phyloP scores from a whole-genome alignment of 441 rosid genomes.

The Arabidopsis lyrata region DNA sequence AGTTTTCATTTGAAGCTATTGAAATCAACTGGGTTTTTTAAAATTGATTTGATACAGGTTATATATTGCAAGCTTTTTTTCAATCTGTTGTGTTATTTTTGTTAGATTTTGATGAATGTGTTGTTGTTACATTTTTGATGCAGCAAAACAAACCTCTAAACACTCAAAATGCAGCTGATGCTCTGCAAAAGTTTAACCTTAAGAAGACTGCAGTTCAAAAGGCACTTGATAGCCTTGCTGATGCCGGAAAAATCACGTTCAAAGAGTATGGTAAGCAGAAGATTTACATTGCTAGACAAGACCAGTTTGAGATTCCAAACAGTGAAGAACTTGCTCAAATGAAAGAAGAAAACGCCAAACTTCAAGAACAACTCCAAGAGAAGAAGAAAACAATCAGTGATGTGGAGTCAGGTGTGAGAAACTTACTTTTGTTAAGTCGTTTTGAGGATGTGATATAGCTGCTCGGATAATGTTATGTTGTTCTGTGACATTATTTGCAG shows the following conservation, averaged over 20 bases:
- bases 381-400: constrained; percentile 61
- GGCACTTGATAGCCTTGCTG: constrained; percentile 83
- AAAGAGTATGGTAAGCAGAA: constrained; percentile 98
- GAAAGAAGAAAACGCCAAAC: constrained; percentile 76
- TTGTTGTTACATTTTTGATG: constrained; percentile 9
- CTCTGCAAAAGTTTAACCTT: constrained; percentile 86
- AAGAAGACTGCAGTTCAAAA: constrained; percentile 89
- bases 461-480: not conserved
- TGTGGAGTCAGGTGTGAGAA: constrained; percentile 74
- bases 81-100: not conserved
- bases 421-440: not conserved
- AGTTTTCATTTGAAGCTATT: too few relatives aligned
- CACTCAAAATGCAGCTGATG: constrained; percentile 88
- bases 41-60: too few relatives aligned
- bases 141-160: constrained; percentile 95
- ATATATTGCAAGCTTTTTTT: not conserved
- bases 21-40: too few relatives aligned
- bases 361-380: constrained; percentile 69
- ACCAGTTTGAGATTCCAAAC: constrained; percentile 88
- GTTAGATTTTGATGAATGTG: constrained; percentile 16
- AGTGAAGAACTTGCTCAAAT: constrained; percentile 77
- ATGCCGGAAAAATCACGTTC: constrained; percentile 70
- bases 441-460: constrained; percentile 2
- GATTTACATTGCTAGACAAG: constrained; percentile 86
- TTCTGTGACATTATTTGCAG: constrained; percentile 49